Conservation (phyloP, 139 green algal genomes). For the Closterium sp. region DNA sequence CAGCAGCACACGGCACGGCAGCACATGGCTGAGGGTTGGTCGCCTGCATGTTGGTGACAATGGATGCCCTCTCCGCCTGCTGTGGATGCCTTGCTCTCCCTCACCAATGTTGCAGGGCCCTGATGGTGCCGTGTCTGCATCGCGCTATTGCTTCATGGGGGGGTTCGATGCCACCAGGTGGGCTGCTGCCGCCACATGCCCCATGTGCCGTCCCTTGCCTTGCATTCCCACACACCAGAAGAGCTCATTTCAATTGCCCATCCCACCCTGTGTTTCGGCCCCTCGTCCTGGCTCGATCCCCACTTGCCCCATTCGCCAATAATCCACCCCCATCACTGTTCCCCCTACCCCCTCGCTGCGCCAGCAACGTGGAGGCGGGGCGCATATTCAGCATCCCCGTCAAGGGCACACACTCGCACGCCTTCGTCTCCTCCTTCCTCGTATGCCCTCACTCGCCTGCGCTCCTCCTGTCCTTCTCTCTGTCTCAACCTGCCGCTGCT, state of each 20-base stretch:
- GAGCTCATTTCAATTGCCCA: too few species aligned
- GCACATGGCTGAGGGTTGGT: background rate
- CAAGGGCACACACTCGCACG: conserved; percentile 55
- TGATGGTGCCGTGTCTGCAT: conserved; percentile 48
- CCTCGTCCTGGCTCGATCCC: background rate
- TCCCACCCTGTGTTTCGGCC: too few species aligned
- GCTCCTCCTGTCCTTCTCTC: background rate
- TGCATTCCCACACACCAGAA: background rate
- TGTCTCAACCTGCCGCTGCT: background rate
- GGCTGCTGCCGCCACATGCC: background rate
- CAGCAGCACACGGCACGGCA: background rate
- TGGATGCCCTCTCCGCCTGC: background rate
- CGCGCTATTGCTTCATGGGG: conserved; percentile 51
- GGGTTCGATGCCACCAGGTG: conserved; percentile 57
- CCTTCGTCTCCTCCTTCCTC: conserved; percentile 50
- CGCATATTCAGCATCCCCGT: conserved; percentile 52
- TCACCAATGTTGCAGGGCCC: conserved; percentile 25
- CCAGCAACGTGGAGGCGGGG: conserved; percentile 54
- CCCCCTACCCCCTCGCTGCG: too few species aligned
- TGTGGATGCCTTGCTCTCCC: background rate
- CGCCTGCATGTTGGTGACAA: background rate
- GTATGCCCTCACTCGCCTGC: background rate
- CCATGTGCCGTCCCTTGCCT: background rate
- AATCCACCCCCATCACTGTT: too few species aligned
- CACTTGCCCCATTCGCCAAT: too few species aligned